Conservation (phyloP, 495 filamentous ascomycete species). For the Neurospora sp. region DNA sequence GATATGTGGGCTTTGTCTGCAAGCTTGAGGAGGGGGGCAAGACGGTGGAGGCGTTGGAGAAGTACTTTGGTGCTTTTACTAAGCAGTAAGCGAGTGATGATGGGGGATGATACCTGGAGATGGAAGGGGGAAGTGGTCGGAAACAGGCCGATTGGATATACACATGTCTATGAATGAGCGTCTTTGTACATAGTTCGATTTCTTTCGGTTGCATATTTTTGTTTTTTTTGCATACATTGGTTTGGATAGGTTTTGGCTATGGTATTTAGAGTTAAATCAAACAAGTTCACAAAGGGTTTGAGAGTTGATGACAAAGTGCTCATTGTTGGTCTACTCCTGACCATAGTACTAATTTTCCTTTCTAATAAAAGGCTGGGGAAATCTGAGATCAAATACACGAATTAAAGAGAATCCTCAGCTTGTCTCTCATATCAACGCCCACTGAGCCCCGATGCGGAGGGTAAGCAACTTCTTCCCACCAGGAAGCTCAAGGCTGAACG, state of each 20-base stretch:
- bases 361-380: not conserved
- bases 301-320: not conserved
- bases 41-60: constrained; percentile 73
- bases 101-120: not conserved
- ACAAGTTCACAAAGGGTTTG: not conserved
- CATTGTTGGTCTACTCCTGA: not conserved
- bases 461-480: not conserved
- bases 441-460: not conserved
- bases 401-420: not conserved
- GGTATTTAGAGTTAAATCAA: not conserved
- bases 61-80: constrained; percentile 65
- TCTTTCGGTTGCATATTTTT: not conserved
- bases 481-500: not conserved
- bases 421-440: not conserved
- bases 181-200: not conserved
- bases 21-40: constrained; percentile 62
- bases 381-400: not conserved
- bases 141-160: not conserved
- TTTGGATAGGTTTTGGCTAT: not conserved
- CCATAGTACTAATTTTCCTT: not conserved
- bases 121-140: not conserved
- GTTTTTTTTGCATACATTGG: not conserved
- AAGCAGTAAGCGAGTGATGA: constrained; percentile 21
- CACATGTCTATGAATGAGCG: not conserved
- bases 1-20: constrained; percentile 71